phyloP scores from a whole-genome alignment of 768 basidiomycete genomes.

The Tephrocybe sp. region DNA sequence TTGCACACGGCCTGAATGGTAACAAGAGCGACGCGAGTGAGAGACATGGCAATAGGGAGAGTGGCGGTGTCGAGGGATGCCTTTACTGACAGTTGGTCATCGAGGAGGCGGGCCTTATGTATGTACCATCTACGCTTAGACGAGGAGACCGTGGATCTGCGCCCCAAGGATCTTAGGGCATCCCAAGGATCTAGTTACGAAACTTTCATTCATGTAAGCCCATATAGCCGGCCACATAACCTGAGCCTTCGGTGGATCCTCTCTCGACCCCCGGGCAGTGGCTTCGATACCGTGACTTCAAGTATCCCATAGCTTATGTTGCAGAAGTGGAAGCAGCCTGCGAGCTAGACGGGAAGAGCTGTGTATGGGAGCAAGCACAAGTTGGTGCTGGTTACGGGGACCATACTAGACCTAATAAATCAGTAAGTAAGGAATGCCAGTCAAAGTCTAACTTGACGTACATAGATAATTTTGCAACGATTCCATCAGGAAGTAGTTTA shows the following conservation, averaged over 20 bases:
- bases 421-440: too few species aligned
- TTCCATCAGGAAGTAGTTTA: too few species aligned
- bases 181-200: constrained; percentile 12
- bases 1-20: constrained; percentile 41
- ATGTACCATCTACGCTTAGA: background rate
- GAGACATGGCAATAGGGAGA: constrained; percentile 31
- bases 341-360: constrained; percentile 6
- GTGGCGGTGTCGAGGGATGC: background rate
- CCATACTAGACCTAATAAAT: too few species aligned
- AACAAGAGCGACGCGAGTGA: constrained; percentile 39
- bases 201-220: constrained; percentile 5
- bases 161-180: constrained; percentile 5
- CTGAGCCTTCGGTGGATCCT: constrained; percentile 15
- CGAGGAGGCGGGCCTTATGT: constrained; percentile 12
- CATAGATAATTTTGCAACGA: too few species aligned
- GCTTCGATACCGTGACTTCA: constrained; percentile 9
- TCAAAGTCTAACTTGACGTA: too few species aligned
- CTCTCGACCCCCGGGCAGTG: constrained; percentile 9
- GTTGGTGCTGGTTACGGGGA: too few species aligned
- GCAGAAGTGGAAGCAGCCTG: constrained; percentile 4
- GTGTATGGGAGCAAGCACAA: too few species aligned
- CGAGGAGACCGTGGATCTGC: constrained; percentile 19
- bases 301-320: constrained; percentile 2
- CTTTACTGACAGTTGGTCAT: constrained; percentile 2
- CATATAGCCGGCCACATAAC: constrained; percentile 7